Base-by-base conservation (phyloP, 2,329 filamentous ascomycete genomes). In the Achaetomium macrosporum region DNA sequence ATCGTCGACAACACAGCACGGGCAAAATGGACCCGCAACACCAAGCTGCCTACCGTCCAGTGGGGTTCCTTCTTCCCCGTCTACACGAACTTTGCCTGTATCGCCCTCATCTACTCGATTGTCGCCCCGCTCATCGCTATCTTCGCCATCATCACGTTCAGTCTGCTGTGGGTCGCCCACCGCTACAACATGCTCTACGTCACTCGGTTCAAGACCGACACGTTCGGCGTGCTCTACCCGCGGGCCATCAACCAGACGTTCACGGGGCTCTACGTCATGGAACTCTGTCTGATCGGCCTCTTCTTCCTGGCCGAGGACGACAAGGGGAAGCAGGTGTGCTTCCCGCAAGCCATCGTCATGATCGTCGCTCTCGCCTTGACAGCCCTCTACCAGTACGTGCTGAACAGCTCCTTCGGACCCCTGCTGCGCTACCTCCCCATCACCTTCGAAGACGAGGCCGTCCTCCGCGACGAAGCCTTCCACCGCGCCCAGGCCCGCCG, bases 101-200 rank as follows among this genome's bases (percentile, higher is more conserved):
- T 99, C 61, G 90, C 83, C 1, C 69, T 96, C 40, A 85, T 97
- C 37, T 99, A 97, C 70, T 88, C 84, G 37, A 80, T 97, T 52
- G 85, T 97, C 40, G 84, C 93, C 0, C 93, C 93, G 0, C 74
- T 99, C 12, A 96, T 99, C 65, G 82, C 93, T 45, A 73, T 97
- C 19, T 97, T 99, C 73, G 92, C 93, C 61, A 83, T 96, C 63
- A 83, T 97, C 66, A 96, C 92, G 0, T 97, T 97, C 67, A 79
- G 81, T 43, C 75, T 99, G 0, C 85, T 97, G 59, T 99, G 91
- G 91, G 77, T 96, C 42, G 92, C 93, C 1, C 90, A 97, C 67
- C 83, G 92, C n/a, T 97, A 97, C 71, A 92, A 92, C 61, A 95
- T 95, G 73, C 79, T 99, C 17, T 99, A 96, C 64, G 91, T 99